A percentile compares a stretch with the other conserved stretches of the same genome.
phyloP scores from a whole-genome alignment of 768 basidiomycete genomes.

The Termitomyces titanicus region DNA sequence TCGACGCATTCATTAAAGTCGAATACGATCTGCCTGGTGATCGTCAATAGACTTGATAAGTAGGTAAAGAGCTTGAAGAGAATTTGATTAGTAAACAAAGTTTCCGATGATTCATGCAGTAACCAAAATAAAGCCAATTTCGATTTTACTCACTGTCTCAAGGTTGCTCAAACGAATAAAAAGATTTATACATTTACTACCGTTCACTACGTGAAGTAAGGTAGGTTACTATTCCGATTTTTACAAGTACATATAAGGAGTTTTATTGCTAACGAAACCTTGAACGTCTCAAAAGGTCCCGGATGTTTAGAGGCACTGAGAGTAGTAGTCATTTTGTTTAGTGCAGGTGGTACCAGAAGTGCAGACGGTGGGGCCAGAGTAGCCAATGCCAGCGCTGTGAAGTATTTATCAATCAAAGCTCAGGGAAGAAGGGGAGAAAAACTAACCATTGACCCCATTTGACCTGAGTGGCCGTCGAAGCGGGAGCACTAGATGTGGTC shows the following conservation, averaged over 20 bases:
- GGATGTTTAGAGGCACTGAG: slow-evolving; percentile 4
- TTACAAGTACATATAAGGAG: not conserved
- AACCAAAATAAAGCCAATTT: no score
- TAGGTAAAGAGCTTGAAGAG: no score
- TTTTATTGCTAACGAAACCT: not conserved
- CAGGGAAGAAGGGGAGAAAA: not conserved
- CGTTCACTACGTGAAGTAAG: not conserved
- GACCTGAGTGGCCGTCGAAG: not conserved
- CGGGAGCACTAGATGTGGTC: not conserved
- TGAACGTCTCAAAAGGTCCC: not conserved
- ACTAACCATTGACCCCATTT: slow-evolving; percentile 7
- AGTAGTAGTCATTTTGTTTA: not conserved
- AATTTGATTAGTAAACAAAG: no score
- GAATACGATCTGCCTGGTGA: no score
- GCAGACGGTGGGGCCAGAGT: slow-evolving; percentile 3
- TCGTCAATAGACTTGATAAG: no score
- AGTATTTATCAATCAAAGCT: not conserved
- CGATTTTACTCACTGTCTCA: no score
- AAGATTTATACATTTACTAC: not conserved
- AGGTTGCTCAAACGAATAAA: slow-evolving; percentile 10
- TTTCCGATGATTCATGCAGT: no score
- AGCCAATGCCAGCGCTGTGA: not conserved
- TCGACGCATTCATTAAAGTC: no score
- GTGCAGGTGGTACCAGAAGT: slow-evolving; percentile 3
- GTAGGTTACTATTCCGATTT: not conserved